These are phyloP conservation scores for Neodidymelliopsis sp. DNA, from an alignment of 2,329 filamentous ascomycete species.

Conservation along the genomic window DNA sequence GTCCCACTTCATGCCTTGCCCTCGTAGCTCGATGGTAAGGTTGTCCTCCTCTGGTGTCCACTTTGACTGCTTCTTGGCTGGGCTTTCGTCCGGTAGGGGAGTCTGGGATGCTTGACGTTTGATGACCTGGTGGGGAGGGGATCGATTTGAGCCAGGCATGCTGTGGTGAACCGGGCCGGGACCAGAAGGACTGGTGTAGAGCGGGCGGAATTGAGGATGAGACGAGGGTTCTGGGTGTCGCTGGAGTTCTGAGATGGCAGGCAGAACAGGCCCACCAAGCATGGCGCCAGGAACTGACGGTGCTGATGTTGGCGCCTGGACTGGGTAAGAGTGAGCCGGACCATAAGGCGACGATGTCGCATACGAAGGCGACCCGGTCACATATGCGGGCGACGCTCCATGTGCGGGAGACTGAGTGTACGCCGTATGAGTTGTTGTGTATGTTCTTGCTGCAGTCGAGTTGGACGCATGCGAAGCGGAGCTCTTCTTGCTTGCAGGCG, in stretches of 20 bases:
- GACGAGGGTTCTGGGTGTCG: constrained; percentile 50
- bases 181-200: constrained; percentile 53
- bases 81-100: constrained; percentile 45
- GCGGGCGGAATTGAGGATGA: constrained; percentile 48
- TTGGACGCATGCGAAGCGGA: constrained; percentile 46
- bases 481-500: constrained; percentile 60
- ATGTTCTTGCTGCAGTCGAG: constrained; percentile 50
- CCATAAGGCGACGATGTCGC: constrained; percentile 41
- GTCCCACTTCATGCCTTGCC: constrained; percentile 97
- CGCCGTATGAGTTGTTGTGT: constrained; percentile 46
- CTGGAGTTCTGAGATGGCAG: constrained; percentile 48
- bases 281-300: constrained; percentile 36
- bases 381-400: constrained; percentile 42
- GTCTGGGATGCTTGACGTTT: constrained; percentile 50
- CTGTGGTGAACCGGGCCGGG: constrained; percentile 30
- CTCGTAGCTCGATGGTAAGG: constrained; percentile 90
- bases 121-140: constrained; percentile 43
- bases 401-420: constrained; percentile 47
- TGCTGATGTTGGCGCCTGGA: constrained; percentile 36
- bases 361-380: constrained; percentile 42
- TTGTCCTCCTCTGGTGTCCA: constrained; percentile 94
- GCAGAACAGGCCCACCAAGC: constrained; percentile 49
- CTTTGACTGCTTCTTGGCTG: constrained; percentile 75
- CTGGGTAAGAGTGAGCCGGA: constrained; percentile 35
- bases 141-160: constrained; percentile 38